Conservation (phyloP, 2,329 filamentous ascomycete species). For the Nothophoma quercina region DNA sequence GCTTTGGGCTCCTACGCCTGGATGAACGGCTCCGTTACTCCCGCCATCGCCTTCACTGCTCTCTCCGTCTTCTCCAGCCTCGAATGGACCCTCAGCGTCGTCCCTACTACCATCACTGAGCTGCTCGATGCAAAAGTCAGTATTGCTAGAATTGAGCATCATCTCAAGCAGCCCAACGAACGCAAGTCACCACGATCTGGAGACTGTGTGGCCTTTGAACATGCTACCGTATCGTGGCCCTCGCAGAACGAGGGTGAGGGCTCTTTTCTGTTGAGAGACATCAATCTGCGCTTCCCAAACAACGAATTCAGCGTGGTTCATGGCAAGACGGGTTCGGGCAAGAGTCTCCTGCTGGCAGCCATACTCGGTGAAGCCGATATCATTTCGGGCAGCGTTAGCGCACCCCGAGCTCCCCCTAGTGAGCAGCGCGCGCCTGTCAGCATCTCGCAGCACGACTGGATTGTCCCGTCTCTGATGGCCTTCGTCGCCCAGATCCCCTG, state of each 20-base stretch:
- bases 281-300: constrained; percentile 72
- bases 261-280: constrained; percentile 69
- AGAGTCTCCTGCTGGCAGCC: constrained; percentile 76
- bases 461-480: constrained; percentile 72
- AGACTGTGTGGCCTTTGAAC: constrained; percentile 69
- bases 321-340: constrained; percentile 79
- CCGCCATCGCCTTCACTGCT: constrained; percentile 81
- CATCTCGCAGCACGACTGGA: constrained; percentile 64
- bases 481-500: constrained; percentile 69
- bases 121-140: constrained; percentile 78
- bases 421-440: not conserved
- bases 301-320: constrained; percentile 77
- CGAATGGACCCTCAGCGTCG: constrained; percentile 72
- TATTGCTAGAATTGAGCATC: constrained; percentile 73
- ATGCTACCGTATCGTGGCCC: constrained; percentile 78
- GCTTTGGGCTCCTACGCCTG: constrained; percentile 74
- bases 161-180: constrained; percentile 72
- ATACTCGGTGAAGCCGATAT: constrained; percentile 79
- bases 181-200: constrained; percentile 62
- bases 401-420: constrained; percentile 37
- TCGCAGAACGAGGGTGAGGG: constrained; percentile 55
- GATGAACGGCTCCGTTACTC: constrained; percentile 67
- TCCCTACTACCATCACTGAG: constrained; percentile 77
- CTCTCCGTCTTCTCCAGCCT: constrained; percentile 78
- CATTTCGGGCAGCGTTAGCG: constrained; percentile 66